Evolutionary conservation across 2,329 filamentous ascomycete species (phyloP), one percentile per base, ranked within the genome.

Genomic region (Cladosporium sp.): DNA sequence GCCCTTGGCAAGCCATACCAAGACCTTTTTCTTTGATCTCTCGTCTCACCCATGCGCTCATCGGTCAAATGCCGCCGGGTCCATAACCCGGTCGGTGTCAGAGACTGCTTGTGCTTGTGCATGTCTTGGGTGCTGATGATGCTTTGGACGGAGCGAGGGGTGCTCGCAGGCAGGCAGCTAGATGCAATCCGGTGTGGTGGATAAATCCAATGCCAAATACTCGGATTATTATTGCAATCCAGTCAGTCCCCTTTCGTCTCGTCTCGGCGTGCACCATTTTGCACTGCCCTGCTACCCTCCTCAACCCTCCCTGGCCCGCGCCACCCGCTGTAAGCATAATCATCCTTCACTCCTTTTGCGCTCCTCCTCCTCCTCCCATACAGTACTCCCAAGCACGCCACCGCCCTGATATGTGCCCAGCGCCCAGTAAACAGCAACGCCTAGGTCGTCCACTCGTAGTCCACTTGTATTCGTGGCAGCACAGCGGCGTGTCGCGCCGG

Each of bases 281-380:
- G 40, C 40, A 46, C 40, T n/a, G 40, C 40, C 40, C 11, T 35
- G 33, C 33, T 35, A 35, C 33, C 3, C 33, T 35, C 33, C 40
- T 46, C 40, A 46, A 46, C 40, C n/a, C n/a, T 46, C 40, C 40
- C 46, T 37, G 26, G n/a, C 56, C 61, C 26, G 31, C 40, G 55
- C 55, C 55, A 57, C 55, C 61, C 50, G 61, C 61, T 46, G 60
- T 63, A 63, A 56, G 61, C 61, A 63, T 63, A 63, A 56, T 63
- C 50, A 63, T 63, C 61, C 61, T 63, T 63, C 50, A 37, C 61
- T 62, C 35, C 50, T 31, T 26, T 59, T 49, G 57, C 44, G 26
- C 44, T 40, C 33, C 46, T 50, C 33, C 26, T 50, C 33, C 26
- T 28, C 23, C 23, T 26, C 23, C 23, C 23, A 26, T 3, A 26